phyloP scores from a whole-genome alignment of 805 yeast species.

The Hanseniaspora clermontiae region DNA sequence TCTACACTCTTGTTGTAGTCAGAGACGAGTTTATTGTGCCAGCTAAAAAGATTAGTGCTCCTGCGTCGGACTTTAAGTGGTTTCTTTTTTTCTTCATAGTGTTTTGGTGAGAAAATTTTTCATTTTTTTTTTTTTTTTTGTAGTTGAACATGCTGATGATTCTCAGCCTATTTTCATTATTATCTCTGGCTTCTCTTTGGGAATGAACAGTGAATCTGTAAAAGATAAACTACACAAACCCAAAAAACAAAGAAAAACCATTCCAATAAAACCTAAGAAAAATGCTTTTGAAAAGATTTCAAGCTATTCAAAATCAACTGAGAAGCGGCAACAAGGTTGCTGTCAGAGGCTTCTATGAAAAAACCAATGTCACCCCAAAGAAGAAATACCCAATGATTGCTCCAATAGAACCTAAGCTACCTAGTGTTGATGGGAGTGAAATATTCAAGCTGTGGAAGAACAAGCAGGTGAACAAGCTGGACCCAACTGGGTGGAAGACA shows the following conservation, averaged over 20 bases:
- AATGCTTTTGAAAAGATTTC: neutral
- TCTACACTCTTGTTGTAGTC: neutral
- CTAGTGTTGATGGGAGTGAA: slow-evolving; percentile 7
- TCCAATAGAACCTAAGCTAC: slow-evolving; percentile 9
- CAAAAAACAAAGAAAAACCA: too few species aligned
- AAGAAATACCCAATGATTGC: neutral
- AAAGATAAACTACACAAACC: too few species aligned
- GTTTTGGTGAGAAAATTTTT: too few species aligned
- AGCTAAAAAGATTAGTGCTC: neutral
- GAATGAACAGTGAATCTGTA: too few species aligned
- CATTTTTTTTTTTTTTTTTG: too few species aligned
- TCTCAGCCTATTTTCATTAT: too few species aligned
- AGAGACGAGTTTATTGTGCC: too few species aligned
- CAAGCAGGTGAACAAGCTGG: neutral
- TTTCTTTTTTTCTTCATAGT: too few species aligned
- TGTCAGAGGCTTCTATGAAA: neutral
- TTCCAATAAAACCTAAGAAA: neutral
- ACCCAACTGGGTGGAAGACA: slow-evolving; percentile 9
- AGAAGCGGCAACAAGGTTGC: neutral
- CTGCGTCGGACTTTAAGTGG: too few species aligned
- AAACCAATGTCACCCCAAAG: neutral
- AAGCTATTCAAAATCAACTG: neutral
- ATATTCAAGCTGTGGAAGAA: neutral
- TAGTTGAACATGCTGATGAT: too few species aligned
- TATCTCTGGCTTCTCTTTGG: too few species aligned